Percentiles rank a stretch among this genome's conserved stretches.
phyloP scores from a whole-genome alignment of 805 yeast species.

The Wickerhamomyces ciferrii region DNA sequence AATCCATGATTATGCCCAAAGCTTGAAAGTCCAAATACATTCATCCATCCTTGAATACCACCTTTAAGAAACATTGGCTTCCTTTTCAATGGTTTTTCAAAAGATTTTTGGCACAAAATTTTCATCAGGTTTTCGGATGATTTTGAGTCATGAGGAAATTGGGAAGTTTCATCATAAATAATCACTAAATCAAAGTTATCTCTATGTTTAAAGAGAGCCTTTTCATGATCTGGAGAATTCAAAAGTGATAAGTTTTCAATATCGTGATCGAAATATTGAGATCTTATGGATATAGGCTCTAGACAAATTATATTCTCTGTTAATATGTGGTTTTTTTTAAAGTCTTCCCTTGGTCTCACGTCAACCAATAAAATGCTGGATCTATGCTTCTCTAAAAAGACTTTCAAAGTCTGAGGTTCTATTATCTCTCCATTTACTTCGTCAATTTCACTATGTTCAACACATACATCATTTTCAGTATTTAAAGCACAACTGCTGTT shows the following conservation, averaged over 20 bases:
- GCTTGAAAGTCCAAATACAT: slow-evolving; percentile 11
- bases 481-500: slow-evolving; percentile 2
- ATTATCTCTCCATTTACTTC: slow-evolving; percentile 5
- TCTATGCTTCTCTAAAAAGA: slow-evolving; percentile 8
- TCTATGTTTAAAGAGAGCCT: slow-evolving; percentile 46
- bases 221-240: slow-evolving; percentile 53
- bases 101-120: slow-evolving; percentile 30
- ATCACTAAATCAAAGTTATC: slow-evolving; percentile 57
- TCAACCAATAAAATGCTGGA: slow-evolving; percentile 58
- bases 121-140: slow-evolving; percentile 10
- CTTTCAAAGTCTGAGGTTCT: slow-evolving; percentile 8
- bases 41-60: slow-evolving; percentile 46
- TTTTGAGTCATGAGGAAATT: not conserved
- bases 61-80: slow-evolving; percentile 44
- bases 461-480: slow-evolving; percentile 5
- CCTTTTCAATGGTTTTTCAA: slow-evolving; percentile 31
- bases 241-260: slow-evolving; percentile 57
- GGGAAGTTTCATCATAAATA: slow-evolving; percentile 31
- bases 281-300: slow-evolving; percentile 61
- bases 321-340: slow-evolving; percentile 57
- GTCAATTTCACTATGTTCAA: too few relatives aligned
- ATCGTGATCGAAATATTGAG: slow-evolving; percentile 52
- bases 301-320: slow-evolving; percentile 59
- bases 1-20: slow-evolving; percentile 17
- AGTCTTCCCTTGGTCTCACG: slow-evolving; percentile 56